These are phyloP conservation scores for Sisymbrium altissimum DNA, from an alignment of 345 rosid genomes.

Conservation along the genomic window DNA sequence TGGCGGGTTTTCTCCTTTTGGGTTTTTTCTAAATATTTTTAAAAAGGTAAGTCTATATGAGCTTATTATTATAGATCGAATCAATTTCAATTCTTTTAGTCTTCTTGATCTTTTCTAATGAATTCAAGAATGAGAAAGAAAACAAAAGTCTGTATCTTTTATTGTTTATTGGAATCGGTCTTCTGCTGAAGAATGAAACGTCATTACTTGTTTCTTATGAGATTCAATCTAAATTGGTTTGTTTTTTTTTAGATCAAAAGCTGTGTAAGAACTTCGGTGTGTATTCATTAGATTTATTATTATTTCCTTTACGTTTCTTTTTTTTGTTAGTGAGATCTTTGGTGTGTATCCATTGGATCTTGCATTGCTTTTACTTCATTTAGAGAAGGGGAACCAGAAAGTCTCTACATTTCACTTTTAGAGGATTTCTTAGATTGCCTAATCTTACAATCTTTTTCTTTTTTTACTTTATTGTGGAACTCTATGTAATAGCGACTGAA, in stretches of 20 bases:
- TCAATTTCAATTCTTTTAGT: neutral
- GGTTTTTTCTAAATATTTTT: neutral
- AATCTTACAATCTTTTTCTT: slow-evolving; percentile 1
- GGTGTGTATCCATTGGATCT: slow-evolving; percentile 12
- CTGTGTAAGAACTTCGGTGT: neutral
- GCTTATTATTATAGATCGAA: slow-evolving; percentile 17
- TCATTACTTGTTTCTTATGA: neutral
- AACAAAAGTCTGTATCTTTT: neutral
- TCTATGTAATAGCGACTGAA: slow-evolving; percentile 39
- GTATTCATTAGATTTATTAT: neutral
- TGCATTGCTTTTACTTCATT: slow-evolving; percentile 12
- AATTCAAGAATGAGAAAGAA: neutral
- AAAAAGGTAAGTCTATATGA: slow-evolving; percentile 6
- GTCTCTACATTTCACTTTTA: slow-evolving; percentile 13
- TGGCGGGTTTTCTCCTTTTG: neutral
- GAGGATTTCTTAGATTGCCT: slow-evolving; percentile 18
- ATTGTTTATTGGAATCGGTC: neutral
- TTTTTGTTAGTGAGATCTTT: slow-evolving; percentile 1
- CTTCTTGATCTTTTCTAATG: neutral
- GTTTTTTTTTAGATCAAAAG: neutral
- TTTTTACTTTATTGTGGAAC: slow-evolving; percentile 16
- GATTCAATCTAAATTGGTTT: slow-evolving; percentile 18
- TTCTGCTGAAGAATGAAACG: neutral
- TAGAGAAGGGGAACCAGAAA: slow-evolving; percentile 6
- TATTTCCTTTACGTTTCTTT: neutral